Percentiles rank a stretch among this genome's conserved stretches.
phyloP scores from a whole-genome alignment of 352 stramenopile species.

The Phytopythium boreale region DNA sequence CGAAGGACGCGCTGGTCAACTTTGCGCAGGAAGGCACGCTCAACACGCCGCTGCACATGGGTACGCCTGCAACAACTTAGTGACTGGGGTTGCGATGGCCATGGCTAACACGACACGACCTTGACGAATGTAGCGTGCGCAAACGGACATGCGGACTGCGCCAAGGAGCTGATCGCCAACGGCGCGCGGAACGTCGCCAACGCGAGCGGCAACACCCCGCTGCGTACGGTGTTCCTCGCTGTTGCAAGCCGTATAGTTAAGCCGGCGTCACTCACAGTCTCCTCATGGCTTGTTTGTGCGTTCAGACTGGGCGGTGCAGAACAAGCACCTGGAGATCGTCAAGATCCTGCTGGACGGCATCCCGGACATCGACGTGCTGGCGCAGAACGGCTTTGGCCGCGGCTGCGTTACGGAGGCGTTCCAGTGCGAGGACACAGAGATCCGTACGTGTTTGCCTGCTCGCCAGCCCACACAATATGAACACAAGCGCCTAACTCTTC shows the following conservation, averaged over 20 bases:
- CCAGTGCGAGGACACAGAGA: slow-evolving; percentile 80
- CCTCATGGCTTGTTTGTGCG: neutral
- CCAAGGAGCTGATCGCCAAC: slow-evolving; percentile 51
- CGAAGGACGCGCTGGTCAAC: slow-evolving; percentile 48
- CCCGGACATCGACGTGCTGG: slow-evolving; percentile 74
- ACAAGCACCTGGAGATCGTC: slow-evolving; percentile 78
- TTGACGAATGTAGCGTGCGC: slow-evolving; percentile 48
- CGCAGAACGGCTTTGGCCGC: slow-evolving; percentile 78
- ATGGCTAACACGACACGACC: neutral
- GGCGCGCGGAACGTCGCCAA: slow-evolving; percentile 64
- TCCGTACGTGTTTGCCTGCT: slow-evolving; percentile 43
- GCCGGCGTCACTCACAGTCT: neutral
- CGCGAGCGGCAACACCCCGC: slow-evolving; percentile 65
- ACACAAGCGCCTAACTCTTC: neutral
- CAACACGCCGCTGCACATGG: slow-evolving; percentile 87
- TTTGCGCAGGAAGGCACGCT: slow-evolving; percentile 69
- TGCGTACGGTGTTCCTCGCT: slow-evolving; percentile 44
- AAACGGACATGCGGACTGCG: slow-evolving; percentile 70
- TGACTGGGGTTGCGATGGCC: neutral
- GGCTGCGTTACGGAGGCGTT: slow-evolving; percentile 84
- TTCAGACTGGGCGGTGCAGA: slow-evolving; percentile 86
- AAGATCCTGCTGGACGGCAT: slow-evolving; percentile 69
- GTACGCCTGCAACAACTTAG: slow-evolving; percentile 17
- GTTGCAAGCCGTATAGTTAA: neutral
- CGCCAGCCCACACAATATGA: neutral